Base-by-base conservation (phyloP, 345 rosid species). In the Populus deltoides region DNA sequence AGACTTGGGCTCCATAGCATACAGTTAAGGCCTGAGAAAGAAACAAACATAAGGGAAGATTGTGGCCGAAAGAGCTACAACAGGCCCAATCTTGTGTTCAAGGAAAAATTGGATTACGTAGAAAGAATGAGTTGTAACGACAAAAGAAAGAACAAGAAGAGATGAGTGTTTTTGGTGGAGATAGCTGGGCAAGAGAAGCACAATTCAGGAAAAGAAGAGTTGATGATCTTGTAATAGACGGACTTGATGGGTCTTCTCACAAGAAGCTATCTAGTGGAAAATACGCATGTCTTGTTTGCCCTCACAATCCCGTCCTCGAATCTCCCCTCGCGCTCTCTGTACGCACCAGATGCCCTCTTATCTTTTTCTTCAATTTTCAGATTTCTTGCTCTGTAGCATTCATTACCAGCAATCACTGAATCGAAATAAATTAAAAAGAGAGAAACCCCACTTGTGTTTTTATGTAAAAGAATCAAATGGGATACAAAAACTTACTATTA, bases 91-190 rank as follows among this genome's bases (percentile, higher is more conserved):
- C 24, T 22, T 7, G 61, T 55, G 61, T 2, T 22, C 24, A 22
- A 55, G 61, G 11, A 22, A 22, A 55, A 55, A 55, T 55, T 20
- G 61, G 61, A 55, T 55, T 3, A 3, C 51, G 17, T 13, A 47
- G 51, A 41, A 41, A 41, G 51, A 47, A 18, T 47, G 18, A 47
- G 11, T 47, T 47, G 13, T 47, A 47, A 47, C 51, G 0, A 1
- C 51, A 55, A 36, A 13, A 10, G 22, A 41, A 33, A 31, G 31
- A 17, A 29, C 3, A 61, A 31, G 29, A 16, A 9, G 57, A 66
- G 72, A 89, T 89, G 90, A 87, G 91, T 66, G 90, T 84, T 55
- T 89, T 66, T 47, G 91, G 90, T 53, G 91, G 90, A 62, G 92
- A 89, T 73, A 86, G 90, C 61, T 86, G 89, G 90, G 90, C 77